Base-by-base conservation (phyloP, 805 yeast species). In the Nakazawaea ernobii region DNA sequence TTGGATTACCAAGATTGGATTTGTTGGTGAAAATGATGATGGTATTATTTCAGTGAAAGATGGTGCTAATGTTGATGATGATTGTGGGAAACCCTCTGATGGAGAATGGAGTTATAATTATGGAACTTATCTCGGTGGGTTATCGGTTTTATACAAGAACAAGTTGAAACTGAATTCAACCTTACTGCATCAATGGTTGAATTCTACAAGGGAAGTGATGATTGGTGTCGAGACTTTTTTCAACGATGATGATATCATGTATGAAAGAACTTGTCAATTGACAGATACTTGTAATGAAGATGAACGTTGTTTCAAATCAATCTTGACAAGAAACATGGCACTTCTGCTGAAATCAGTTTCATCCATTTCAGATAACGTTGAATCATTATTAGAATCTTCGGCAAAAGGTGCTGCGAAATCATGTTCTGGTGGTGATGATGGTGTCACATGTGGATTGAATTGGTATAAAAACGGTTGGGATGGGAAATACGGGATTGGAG, bases 291-390 rank as follows among this genome's bases (percentile, higher is more conserved):
- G 94, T 68, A 81, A 85, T 62, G 82, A 74, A 47, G 94, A 86
- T 71, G 91, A 86, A 68, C 68, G 91, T 54, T 75, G 88, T 13
- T 86, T 86, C 70, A 78, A 81, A 53, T 78, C 88, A n/a, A 73
- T 84, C 43, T 78, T 81, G 55, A 69, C 88, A 4, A 73, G 91
- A 55, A 71, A 78, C 64, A 64, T 86, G 48, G 85, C 83, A 2
- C 65, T 74, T 45, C 76, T 89, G 0, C 74, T 80, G 8, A 63
- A 65, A 11, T 59, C 84, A 49, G 79, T 76, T 10, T 84, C 88
- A 3, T 62, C 62, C 2, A 69, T 78, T 4, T 57, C 61, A 29
- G 74, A 65, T 35, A 58, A 60, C 3, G 74, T 85, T 38, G 3
- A 15, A 9, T 41, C 28, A 11, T 48, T 28, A 13, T 24, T 80